Evolutionary conservation across 345 rosid species (phyloP).

Genomic region (Pugionium dolabratum): DNA sequence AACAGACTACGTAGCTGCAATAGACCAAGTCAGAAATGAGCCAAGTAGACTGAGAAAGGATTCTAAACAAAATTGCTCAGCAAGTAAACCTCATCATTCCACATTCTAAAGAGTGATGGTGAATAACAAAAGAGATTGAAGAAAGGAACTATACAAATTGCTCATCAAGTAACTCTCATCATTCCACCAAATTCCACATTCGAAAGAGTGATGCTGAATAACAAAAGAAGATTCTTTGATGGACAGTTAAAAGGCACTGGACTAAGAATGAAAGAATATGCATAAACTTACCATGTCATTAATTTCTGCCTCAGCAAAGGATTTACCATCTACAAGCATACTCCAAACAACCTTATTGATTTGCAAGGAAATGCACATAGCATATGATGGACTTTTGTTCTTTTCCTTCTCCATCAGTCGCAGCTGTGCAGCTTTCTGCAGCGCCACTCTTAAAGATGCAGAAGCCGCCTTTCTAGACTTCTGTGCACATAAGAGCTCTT

Average conservation of each 20-base stretch:
- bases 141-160: constrained; percentile 1
- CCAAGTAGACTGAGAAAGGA: constrained; percentile 9
- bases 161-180: neutral
- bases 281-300: constrained; percentile 81
- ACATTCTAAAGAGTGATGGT: constrained; percentile 15
- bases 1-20: constrained; percentile 10
- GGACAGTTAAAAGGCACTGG: neutral
- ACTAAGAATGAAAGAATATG: constrained; percentile 7
- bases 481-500: constrained; percentile 73
- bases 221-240: constrained; percentile 12
- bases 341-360: constrained; percentile 91
- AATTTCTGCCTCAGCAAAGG: constrained; percentile 99
- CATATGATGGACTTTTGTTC: constrained; percentile 96
- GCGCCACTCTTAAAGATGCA: constrained; percentile 65
- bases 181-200: neutral
- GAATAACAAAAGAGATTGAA: neutral
- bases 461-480: constrained; percentile 81
- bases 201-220: neutral
- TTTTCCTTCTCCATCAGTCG: constrained; percentile 94
- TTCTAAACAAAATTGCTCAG: neutral
- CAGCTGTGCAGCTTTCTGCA: constrained; percentile 92
- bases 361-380: constrained; percentile 94
- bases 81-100: constrained; percentile 5
- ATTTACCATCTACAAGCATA: constrained; percentile 96
- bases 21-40: constrained; percentile 1